These are phyloP conservation scores for Cadophora sp. DNA, from an alignment of 2,329 filamentous ascomycete genomes.

Conservation along the genomic window DNA sequence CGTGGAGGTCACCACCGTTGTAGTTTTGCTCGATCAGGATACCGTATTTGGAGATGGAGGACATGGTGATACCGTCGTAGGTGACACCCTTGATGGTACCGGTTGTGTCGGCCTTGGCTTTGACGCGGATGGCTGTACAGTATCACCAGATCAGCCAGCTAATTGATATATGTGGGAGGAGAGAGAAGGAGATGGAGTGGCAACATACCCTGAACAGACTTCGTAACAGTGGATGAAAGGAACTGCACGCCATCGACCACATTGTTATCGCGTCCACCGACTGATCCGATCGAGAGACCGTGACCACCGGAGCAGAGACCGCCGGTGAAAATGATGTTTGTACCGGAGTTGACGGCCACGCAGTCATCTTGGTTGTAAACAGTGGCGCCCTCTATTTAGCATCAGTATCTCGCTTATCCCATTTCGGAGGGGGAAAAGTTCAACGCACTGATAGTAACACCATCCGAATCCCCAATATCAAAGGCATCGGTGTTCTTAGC, in stretches of 20 bases:
- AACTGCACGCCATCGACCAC: slow-evolving; percentile 12
- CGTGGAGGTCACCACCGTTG: slow-evolving; percentile 48
- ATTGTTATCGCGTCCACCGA: slow-evolving; percentile 17
- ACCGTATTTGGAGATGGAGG: slow-evolving; percentile 56
- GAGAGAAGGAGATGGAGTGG: too few species aligned
- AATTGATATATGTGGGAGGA: too few species aligned
- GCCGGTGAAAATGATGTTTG: slow-evolving; percentile 35
- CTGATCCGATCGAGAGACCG: slow-evolving; percentile 20
- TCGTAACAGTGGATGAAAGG: slow-evolving; percentile 9
- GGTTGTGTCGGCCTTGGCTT: slow-evolving; percentile 58
- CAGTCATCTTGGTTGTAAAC: slow-evolving; percentile 66
- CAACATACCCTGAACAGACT: slow-evolving; percentile 8
- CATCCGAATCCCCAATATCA: slow-evolving; percentile 52
- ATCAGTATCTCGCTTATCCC: too few species aligned
- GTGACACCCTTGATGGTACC: slow-evolving; percentile 58
- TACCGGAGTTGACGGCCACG: slow-evolving; percentile 61
- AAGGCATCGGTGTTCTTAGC: slow-evolving; percentile 61
- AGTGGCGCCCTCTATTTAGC: slow-evolving; percentile 46
- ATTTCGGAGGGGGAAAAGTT: too few species aligned
- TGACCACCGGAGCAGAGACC: slow-evolving; percentile 35
- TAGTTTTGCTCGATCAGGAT: slow-evolving; percentile 64
- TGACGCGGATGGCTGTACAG: slow-evolving; percentile 55
- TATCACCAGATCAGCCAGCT: too few species aligned
- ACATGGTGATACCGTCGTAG: slow-evolving; percentile 57
- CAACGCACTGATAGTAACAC: slow-evolving; percentile 52